Evolutionary conservation across 345 rosid genomes (phyloP).

Genomic region (Viola odorata): DNA sequence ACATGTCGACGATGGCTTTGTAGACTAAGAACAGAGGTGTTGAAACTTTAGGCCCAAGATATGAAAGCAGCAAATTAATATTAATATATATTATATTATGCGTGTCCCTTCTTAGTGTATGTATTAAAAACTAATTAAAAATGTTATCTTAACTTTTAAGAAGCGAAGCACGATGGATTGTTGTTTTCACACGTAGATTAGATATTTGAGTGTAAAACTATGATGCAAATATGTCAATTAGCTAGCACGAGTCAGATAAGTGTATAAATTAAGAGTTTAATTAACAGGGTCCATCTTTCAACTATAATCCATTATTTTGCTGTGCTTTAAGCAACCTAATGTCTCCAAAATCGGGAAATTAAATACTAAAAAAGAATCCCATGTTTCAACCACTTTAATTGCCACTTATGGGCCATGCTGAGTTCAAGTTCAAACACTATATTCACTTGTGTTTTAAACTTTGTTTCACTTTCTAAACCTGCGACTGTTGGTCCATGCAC

Average conservation of each 20-base stretch:
- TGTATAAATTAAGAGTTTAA: too few species aligned
- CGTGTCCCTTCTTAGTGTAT: too few species aligned
- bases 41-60: slow-evolving; percentile 16
- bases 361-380: neutral
- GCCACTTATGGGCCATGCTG: slow-evolving; percentile 17
- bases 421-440: slow-evolving; percentile 12
- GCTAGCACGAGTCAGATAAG: too few species aligned
- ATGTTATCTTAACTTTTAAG: neutral
- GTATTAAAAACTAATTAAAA: too few species aligned
- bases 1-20: slow-evolving; percentile 5
- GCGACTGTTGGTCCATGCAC: slow-evolving; percentile 12
- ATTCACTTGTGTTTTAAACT: too few species aligned
- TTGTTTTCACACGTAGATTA: slow-evolving; percentile 10
- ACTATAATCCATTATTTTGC: slow-evolving; percentile 19
- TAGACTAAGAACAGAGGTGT: slow-evolving; percentile 17
- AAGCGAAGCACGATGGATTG: slow-evolving; percentile 9
- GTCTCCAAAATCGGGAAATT: slow-evolving; percentile 23
- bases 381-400: slow-evolving; percentile 9
- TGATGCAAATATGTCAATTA: too few species aligned
- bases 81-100: too few species aligned
- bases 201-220: neutral
- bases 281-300: neutral
- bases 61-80: neutral
- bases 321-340: slow-evolving; percentile 38
- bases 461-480: too few species aligned